A percentile compares a stretch with the other conserved stretches of the same genome.
These are phyloP conservation scores for Brassica balearica DNA, from an alignment of 441 rosid genomes.

Conservation along the genomic window DNA sequence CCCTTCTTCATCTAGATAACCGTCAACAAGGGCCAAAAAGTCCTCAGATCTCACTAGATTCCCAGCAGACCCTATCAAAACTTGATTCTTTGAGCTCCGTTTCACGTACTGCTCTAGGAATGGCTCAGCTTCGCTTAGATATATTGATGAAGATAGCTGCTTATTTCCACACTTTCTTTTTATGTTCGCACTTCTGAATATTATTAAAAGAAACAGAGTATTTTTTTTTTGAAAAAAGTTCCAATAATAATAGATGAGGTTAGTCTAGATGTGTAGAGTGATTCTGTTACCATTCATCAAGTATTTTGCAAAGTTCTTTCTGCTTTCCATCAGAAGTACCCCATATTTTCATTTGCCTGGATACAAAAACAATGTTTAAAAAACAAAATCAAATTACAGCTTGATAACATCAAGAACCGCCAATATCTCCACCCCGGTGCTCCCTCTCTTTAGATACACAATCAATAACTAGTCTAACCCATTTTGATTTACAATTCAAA, in stretches of 20 bases:
- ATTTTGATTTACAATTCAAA: no score
- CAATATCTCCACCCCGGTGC: no score
- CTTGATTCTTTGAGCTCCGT: slow-evolving; percentile 73
- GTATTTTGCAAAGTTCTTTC: slow-evolving; percentile 85
- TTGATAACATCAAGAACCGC: slow-evolving; percentile 10
- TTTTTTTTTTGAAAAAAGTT: no score
- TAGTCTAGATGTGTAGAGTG: slow-evolving; percentile 13
- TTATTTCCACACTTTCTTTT: slow-evolving; percentile 72
- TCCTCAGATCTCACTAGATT: slow-evolving; percentile 75
- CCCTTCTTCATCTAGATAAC: slow-evolving; percentile 88
- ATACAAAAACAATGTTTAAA: slow-evolving; percentile 6
- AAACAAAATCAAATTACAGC: slow-evolving; percentile 15
- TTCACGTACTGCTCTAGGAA: slow-evolving; percentile 90
- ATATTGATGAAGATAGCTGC: slow-evolving; percentile 76
- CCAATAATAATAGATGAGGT: background rate
- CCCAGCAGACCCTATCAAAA: slow-evolving; percentile 92
- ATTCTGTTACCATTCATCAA: slow-evolving; percentile 87
- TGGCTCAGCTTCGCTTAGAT: slow-evolving; percentile 94
- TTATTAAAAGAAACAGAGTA: slow-evolving; percentile 24
- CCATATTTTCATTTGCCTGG: slow-evolving; percentile 95
- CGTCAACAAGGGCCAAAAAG: slow-evolving; percentile 84
- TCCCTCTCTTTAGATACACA: no score
- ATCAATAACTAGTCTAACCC: no score
- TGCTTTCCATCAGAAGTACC: slow-evolving; percentile 87
- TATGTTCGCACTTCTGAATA: no score